Base-by-base conservation (phyloP, 1,139 yeast species). In the Cylindricascospora bacillispora region DNA sequence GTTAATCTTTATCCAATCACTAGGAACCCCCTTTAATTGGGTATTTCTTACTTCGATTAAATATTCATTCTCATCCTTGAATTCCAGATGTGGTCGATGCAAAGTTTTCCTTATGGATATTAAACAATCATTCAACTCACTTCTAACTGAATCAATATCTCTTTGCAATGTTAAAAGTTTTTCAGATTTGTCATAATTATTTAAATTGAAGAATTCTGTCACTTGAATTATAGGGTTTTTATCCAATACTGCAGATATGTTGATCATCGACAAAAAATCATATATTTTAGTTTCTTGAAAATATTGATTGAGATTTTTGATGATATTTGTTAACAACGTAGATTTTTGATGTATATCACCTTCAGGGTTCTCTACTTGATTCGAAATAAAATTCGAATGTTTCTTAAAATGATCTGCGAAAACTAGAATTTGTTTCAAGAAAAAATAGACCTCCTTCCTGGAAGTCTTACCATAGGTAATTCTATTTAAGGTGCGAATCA, bases 1-100 rank as follows among this genome's bases (percentile, higher is more conserved):
- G 43, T 70, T 78, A 22, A 79, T 68, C 41, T 81, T 73, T 7
- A 76, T 57, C 93, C 95, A 89, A 34, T 70, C 72, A 1, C 57
- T 41, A 0, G 97, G 95, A 2, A 85, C 55, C 2, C 57, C 54
- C 30, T 67, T 68, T 4, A 68, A 62, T 28, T 69, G 70, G 1
- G 70, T 60, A 39, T 75, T 73, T 28, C 81, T 57, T 0, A 86
- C 74, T 45, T 85, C 95, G 14, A 89, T 65, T 23, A 85, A 57
- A 44, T 76, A 77, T 1, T 81, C 73, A 23, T 75, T 80, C 33
- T 72, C 73, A 29, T 68, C 64, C 31, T 70, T 71, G 43, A 62
- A 83, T 16, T 66, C 60, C 31, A 79, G 49, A 28, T 68, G 62
- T 0, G 86, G 80, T 22, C 83, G 60, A 15, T 67, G 68, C 21